Conservation (phyloP, 2,329 filamentous ascomycete genomes). For the Coleophoma cylindrospora region DNA sequence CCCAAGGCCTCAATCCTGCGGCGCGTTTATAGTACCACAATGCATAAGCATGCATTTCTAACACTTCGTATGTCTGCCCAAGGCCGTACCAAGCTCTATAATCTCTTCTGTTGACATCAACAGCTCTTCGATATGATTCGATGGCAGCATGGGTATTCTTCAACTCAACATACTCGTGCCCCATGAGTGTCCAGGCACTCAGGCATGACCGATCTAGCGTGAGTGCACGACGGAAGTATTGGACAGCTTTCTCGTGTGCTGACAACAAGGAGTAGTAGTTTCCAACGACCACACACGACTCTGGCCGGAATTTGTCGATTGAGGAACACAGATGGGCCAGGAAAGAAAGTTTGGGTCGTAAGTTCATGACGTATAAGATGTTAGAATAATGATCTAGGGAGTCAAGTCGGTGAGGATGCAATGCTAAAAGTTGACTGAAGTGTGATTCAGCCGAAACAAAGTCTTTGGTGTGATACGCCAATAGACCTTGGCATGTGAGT, state of each 20-base stretch:
- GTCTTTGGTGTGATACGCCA: slow-evolving; percentile 87
- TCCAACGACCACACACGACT: slow-evolving; percentile 93
- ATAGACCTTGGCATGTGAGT: slow-evolving; percentile 80
- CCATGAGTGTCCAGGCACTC: slow-evolving; percentile 97
- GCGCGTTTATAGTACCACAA: slow-evolving; percentile 98
- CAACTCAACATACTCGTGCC: slow-evolving; percentile 96
- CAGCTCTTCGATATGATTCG: slow-evolving; percentile 90
- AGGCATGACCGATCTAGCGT: slow-evolving; percentile 87
- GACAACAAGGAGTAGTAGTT: slow-evolving; percentile 96
- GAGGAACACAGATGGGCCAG: slow-evolving; percentile 85
- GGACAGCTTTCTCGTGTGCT: slow-evolving; percentile 94
- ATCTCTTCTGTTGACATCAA: slow-evolving; percentile 93
- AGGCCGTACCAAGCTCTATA: slow-evolving; percentile 98
- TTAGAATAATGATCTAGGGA: slow-evolving; percentile 95
- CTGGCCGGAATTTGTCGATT: slow-evolving; percentile 92
- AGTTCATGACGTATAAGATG: slow-evolving; percentile 88
- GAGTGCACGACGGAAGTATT: slow-evolving; percentile 92
- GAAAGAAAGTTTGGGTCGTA: slow-evolving; percentile 85
- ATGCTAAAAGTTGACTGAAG: slow-evolving; percentile 76
- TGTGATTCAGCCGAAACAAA: slow-evolving; percentile 62
- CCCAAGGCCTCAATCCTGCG: slow-evolving; percentile 86
- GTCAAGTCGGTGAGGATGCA: slow-evolving; percentile 71
- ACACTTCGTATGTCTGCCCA: slow-evolving; percentile 93
- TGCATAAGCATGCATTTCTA: slow-evolving; percentile 97
- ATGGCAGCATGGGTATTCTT: slow-evolving; percentile 98